Percentiles rank a stretch among this genome's conserved stretches.
Conservation (phyloP, 257 asterid genomes). For the Solanum virginianum region DNA sequence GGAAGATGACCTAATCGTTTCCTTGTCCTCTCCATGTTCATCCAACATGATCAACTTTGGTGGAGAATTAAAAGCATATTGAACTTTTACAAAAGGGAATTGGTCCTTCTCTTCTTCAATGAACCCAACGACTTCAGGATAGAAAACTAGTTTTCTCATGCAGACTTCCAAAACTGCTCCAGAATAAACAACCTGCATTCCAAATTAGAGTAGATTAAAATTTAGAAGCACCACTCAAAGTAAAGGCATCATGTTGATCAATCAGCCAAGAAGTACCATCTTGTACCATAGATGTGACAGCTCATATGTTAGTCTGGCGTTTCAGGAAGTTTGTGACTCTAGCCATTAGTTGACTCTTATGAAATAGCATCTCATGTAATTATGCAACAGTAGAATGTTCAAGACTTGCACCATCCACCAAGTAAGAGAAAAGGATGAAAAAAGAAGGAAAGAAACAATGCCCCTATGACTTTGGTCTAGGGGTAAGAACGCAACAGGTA, state of each 20-base stretch:
- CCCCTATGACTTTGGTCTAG: not conserved
- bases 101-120: constrained; percentile 89
- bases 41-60: constrained; percentile 88
- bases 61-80: constrained; percentile 78
- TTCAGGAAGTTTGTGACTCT: not conserved
- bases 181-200: constrained; percentile 53
- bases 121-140: constrained; percentile 81
- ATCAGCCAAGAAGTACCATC: not conserved
- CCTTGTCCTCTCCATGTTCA: constrained; percentile 56
- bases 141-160: constrained; percentile 94
- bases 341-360: not conserved
- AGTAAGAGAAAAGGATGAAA: not conserved
- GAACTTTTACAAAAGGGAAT: constrained; percentile 62
- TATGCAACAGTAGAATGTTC: not conserved
- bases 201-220: not conserved
- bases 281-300: not conserved
- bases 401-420: not conserved
- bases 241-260: not conserved
- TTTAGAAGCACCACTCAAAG: not conserved
- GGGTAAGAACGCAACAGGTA: not conserved
- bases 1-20: constrained; percentile 61
- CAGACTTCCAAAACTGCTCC: constrained; percentile 85
- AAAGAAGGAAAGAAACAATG: not conserved
- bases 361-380: not conserved
- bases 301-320: not conserved